Evolutionary conservation across 2,329 filamentous ascomycete species (phyloP), one percentile per base, ranked within the genome.

Genomic region (Seiridium unicorne): DNA sequence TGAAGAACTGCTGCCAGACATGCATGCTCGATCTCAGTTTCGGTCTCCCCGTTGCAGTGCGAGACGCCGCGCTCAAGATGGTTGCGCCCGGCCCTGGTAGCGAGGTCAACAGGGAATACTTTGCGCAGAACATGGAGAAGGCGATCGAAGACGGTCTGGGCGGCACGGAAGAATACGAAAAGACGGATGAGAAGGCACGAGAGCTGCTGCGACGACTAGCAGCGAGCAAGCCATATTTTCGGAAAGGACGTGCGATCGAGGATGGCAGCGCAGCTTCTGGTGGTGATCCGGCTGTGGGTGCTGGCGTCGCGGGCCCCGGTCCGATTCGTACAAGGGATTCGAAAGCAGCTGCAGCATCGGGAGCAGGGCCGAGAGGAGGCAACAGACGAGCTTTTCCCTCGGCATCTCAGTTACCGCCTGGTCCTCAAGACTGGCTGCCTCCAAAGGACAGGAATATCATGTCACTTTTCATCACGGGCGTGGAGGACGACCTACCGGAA

Each of bases 21-120:
- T 99, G 95, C 81, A 98, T 98, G 92, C 89, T 99, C 57, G 95
- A 99, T 82, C 80, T 99, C 62, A 94, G 92, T 10, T 99, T 98
- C 71, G 96, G 95, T 32, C 82, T 99, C 35, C 95, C 95, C 9
- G 96, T 99, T 70, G 91, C 93, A 11, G 91, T 99, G 61, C 88
- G 95, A 72, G 95, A 99, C 80, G 95, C 95, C 3, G 95, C 96
- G 4, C 82, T 99, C 64, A 98, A 98, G 81, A 97, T 99, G 90
- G 91, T 98, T 47, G 93, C 94, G 0, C 93, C 95, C 0, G 95
- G 95, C 0, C 95, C 95, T 0, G 86, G 92, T 64, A 96, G 92
- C 73, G 90, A 91, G 59, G 92, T 99, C 75, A 99, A 99, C 78
- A 83, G 95, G 67, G 93, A 99, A 77, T 99, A 95, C 77, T 99